Conservation (phyloP, 192 early-diverging fungal species). For the Umbelopsis sp. region DNA sequence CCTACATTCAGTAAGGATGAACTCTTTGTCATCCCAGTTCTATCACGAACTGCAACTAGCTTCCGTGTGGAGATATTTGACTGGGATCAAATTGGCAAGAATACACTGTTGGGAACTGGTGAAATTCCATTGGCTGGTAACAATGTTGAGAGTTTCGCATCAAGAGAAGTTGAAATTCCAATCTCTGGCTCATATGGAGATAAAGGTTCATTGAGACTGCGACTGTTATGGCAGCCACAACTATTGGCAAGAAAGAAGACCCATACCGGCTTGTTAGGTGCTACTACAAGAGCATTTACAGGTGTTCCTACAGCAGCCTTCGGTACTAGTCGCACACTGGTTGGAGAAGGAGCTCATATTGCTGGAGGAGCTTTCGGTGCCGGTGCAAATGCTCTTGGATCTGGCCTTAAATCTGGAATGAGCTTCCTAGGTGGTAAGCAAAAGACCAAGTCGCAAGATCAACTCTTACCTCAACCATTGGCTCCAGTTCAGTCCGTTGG, state of each 20-base stretch:
- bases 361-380: constrained; percentile 50
- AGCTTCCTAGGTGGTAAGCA: not conserved
- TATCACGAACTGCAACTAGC: constrained; percentile 51
- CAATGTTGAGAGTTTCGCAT: constrained; percentile 28
- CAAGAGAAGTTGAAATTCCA: constrained; percentile 22
- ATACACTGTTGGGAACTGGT: constrained; percentile 58
- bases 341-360: constrained; percentile 62
- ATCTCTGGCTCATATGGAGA: constrained; percentile 21
- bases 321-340: constrained; percentile 54
- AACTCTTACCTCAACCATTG: not conserved
- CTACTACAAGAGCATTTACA: constrained; percentile 51
- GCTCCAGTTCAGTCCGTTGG: not conserved
- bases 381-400: constrained; percentile 42
- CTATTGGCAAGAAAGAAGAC: constrained; percentile 39
- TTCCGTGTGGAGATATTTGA: constrained; percentile 72
- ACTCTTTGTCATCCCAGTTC: constrained; percentile 59
- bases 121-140: constrained; percentile 50
- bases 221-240: constrained; percentile 62
- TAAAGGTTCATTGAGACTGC: constrained; percentile 46
- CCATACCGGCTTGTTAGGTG: constrained; percentile 27
- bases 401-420: constrained; percentile 20
- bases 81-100: constrained; percentile 75
- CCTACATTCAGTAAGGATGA: constrained; percentile 68
- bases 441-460: not conserved
- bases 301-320: constrained; percentile 55